Base-by-base conservation (phyloP, 495 filamentous ascomycete genomes). In the Penicillium cinerascens region DNA sequence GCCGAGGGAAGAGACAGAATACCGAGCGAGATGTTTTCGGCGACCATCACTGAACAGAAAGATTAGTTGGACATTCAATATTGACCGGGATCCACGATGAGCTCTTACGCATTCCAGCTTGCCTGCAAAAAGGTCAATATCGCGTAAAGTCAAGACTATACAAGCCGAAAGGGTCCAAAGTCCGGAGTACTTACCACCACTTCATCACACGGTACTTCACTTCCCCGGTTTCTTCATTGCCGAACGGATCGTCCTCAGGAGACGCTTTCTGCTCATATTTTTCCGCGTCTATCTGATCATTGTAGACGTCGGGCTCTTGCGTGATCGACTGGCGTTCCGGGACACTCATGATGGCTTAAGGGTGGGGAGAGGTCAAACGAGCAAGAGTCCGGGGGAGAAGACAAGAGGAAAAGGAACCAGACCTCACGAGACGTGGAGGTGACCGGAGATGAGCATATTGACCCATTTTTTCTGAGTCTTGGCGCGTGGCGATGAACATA, bases 21-120 rank as follows among this genome's bases (percentile, higher is more conserved):
- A 26, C 83, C 83, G 5, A 85, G 73, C 20, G 82, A 81, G 52
- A 85, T 81, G 36, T 80, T 81, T 59, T 84, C 82, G 40, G 83
- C 83, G 55, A 87, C 82, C 59, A 86, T 76, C 29, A 85, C 64
- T 66, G 35, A 11, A 48, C 6, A 1, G 44, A 17, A 15, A 33
- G 9, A 16, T 57, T 52, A 47, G 52, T 26, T 20, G 10, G 26
- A n/a, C 2, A 20, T 29, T 49, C 18, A 25, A 27, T 27, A 4
- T 39, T 25, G 0, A 36, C 8, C 21, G 13, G 22, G 5, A 5
- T 25, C 15, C 15, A 35, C 6, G 20, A 26, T 45, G 17, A 47
- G 22, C 15, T 50, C 57, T 52, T 49, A 66, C 63, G 44, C 55
- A 61, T 64, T 56, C 61, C 63, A 43, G 56, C 51, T 58, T 66